Evolutionary conservation across 495 filamentous ascomycete genomes (phyloP), one percentile per base, ranked within the genome.

Genomic region (Podospora appendiculata): DNA sequence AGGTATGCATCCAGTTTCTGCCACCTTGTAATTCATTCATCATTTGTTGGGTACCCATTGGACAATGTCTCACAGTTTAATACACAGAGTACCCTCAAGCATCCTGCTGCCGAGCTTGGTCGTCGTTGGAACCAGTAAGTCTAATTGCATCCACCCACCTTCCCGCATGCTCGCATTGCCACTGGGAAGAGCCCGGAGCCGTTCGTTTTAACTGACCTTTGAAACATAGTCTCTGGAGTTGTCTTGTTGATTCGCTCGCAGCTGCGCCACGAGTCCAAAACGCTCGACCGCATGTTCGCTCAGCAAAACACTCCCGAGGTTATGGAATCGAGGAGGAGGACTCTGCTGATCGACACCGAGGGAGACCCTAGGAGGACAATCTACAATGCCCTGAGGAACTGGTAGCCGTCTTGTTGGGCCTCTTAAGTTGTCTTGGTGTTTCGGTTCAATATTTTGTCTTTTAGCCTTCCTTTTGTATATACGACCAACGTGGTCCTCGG

Each of bases 241-340:
- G 60, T 57, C 36, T 34, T 60, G 1, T 72, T 63, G 51, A 55
- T 72, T 17, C 53, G 52, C 6, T 55, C 56, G 4, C 69, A 72
- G 38, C 59, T 72, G 2, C 47, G 36, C 46, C 50, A 55, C 17
- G 60, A 70, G 34, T 58, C 69, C 34, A 54, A 58, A 12, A 56
- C 58, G 32, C 63, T 72, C 60, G 68, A 72, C 57, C 54, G 58
- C 35, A 68, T 69, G 56, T 72, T 70, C 47, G 51, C 69, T 0
- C 64, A 72, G 51, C 65, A 72, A 48, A 70, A 72, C 55, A 68
- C 69, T 0, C 63, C 69, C 32, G 54, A 63, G 14, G 68, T 69
- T 32, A 58, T 67, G 43, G 56, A 56, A 34, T 54, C 65, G 7
- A 47, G 69, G 45, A 68, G 60, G 35, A 52, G 45, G 33, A 55